A percentile compares a stretch with the other conserved stretches of the same genome.
Conservation (phyloP, 192 early-diverging fungal species). For the Coemansia sp. region DNA sequence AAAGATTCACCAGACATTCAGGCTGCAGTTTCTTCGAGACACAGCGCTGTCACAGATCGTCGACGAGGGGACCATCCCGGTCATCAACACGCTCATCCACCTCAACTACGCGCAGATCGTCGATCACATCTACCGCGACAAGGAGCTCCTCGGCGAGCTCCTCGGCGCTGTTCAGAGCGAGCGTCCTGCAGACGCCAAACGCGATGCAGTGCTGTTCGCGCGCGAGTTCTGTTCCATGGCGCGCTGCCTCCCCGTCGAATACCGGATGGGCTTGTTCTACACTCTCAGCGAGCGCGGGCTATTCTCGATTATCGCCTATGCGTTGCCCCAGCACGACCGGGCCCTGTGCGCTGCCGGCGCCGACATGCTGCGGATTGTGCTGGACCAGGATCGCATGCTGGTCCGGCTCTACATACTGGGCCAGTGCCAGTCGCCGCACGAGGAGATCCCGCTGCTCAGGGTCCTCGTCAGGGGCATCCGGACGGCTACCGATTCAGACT, state of each 20-base stretch:
- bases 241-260: slow-evolving; percentile 59
- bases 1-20: slow-evolving; percentile 84
- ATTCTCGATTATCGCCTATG: slow-evolving; percentile 69
- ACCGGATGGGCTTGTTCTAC: slow-evolving; percentile 58
- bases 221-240: slow-evolving; percentile 73
- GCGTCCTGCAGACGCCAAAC: slow-evolving; percentile 52
- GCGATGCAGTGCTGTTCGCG: slow-evolving; percentile 73
- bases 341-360: slow-evolving; percentile 58
- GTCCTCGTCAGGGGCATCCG: slow-evolving; percentile 62
- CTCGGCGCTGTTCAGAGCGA: slow-evolving; percentile 60
- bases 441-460: slow-evolving; percentile 53
- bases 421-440: slow-evolving; percentile 50
- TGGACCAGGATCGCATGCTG: slow-evolving; percentile 75
- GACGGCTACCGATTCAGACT: slow-evolving; percentile 55
- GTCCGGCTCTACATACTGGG: slow-evolving; percentile 65
- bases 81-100: slow-evolving; percentile 69
- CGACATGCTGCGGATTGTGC: slow-evolving; percentile 63
- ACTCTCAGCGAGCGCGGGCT: slow-evolving; percentile 71
- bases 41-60: slow-evolving; percentile 68
- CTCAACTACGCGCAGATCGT: slow-evolving; percentile 85
- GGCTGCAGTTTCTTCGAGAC: slow-evolving; percentile 84
- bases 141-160: slow-evolving; percentile 61
- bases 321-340: slow-evolving; percentile 53
- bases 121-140: slow-evolving; percentile 62
- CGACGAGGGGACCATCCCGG: slow-evolving; percentile 71